Conservation (phyloP, 257 asterid genomes). For the Solanum tarijense region DNA sequence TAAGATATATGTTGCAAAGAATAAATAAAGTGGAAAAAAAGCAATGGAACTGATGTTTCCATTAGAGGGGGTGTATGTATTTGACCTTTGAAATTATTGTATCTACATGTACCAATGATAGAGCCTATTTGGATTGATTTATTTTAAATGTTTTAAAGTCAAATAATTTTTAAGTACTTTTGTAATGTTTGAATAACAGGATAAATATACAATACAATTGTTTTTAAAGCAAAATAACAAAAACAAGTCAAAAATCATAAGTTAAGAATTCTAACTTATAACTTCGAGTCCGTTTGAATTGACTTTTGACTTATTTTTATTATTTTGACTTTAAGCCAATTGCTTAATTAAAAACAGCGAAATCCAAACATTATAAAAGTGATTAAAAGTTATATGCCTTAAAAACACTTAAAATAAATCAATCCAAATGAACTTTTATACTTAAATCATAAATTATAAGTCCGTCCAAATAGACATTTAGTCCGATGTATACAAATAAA, state of each 20-base stretch:
- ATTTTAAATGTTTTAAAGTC: background rate
- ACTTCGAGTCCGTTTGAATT: background rate
- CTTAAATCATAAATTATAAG: too few species aligned
- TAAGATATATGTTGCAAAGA: background rate
- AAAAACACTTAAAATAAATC: too few species aligned
- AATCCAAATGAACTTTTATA: too few species aligned
- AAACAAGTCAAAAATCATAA: background rate
- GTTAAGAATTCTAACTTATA: background rate
- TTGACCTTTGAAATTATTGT: background rate
- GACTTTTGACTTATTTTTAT: background rate
- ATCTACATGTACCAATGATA: background rate
- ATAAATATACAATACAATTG: background rate
- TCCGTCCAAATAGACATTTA: background rate
- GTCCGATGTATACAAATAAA: background rate
- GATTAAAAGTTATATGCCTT: too few species aligned
- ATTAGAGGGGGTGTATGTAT: background rate
- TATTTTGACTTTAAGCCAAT: background rate
- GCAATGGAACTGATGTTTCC: background rate
- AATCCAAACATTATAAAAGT: too few species aligned
- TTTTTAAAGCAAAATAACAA: background rate
- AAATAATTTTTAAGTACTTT: background rate
- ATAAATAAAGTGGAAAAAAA: background rate
- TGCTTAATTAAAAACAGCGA: background rate
- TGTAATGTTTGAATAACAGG: background rate
- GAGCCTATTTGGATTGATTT: background rate